Evolutionary conservation across 2,329 filamentous ascomycete genomes (phyloP).

Genomic region (Akanthomyces uredinophilus): DNA sequence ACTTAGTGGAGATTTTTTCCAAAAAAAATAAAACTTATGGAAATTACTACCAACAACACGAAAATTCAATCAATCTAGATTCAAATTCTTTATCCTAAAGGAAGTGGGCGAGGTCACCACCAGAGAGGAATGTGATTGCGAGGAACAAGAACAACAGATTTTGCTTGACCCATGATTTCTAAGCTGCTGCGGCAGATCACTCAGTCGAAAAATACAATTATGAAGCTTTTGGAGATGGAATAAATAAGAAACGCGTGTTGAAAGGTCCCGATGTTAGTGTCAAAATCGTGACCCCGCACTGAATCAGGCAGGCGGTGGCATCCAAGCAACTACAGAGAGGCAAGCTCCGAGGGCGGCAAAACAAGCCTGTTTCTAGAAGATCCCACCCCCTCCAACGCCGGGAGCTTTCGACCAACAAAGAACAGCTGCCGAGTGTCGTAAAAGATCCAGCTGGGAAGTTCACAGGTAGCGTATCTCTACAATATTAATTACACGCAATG

Average conservation of each 20-base stretch:
- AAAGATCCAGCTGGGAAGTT: background rate
- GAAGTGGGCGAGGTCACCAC: no score
- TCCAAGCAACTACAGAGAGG: background rate
- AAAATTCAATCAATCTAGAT: no score
- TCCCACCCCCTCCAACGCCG: constrained; percentile 13
- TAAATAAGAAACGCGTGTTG: no score
- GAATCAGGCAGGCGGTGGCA: constrained; percentile 33
- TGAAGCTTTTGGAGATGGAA: no score
- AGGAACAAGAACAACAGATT: background rate
- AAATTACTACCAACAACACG: no score
- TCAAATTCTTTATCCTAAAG: no score
- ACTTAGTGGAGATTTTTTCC: no score
- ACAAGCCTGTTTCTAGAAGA: constrained; percentile 32
- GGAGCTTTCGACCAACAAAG: background rate
- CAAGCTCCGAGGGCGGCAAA: constrained; percentile 7
- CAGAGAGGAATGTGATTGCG: no score
- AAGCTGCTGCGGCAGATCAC: background rate
- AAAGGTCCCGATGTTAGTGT: background rate
- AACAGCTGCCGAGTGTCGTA: background rate
- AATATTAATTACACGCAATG: constrained; percentile 38
- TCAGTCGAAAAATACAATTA: background rate
- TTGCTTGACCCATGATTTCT: background rate
- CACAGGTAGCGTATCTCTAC: background rate
- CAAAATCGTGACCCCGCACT: constrained; percentile 26
- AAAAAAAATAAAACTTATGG: no score